Evolutionary conservation across 2,329 filamentous ascomycete genomes (phyloP).

Genomic region (Didymella glomerata): DNA sequence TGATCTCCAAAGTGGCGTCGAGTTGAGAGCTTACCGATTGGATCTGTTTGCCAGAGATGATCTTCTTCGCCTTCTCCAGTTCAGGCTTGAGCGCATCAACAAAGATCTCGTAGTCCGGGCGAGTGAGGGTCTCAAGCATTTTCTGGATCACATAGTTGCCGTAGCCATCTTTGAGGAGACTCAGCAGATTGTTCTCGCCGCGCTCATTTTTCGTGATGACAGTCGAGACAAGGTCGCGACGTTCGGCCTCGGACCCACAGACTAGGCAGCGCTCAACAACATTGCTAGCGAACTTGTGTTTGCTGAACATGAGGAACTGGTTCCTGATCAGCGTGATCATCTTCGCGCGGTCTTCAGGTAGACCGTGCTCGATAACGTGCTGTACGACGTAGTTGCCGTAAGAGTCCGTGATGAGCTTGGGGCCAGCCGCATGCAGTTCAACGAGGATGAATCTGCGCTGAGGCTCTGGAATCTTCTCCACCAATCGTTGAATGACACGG

Average conservation of each 20-base stretch:
- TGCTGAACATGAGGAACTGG: conserved; percentile 78
- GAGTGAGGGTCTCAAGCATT: conserved; percentile 65
- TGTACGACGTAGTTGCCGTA: conserved; percentile 98
- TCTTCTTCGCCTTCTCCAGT: conserved; percentile 55
- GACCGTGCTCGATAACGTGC: conserved; percentile 84
- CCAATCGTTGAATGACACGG: conserved; percentile 88
- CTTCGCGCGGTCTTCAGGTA: conserved; percentile 72
- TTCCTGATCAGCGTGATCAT: conserved; percentile 78
- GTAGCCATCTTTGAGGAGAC: conserved; percentile 87
- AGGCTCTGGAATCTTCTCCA: conserved; percentile 79
- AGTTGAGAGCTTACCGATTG: conserved; percentile 40
- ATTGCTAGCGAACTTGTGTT: conserved; percentile 96
- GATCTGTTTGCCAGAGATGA: conserved; percentile 55
- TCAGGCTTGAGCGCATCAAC: conserved; percentile 55
- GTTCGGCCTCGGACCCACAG: conserved; percentile 73
- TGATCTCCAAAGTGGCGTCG: neutral
- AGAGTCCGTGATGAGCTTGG: conserved; percentile 80
- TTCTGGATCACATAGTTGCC: conserved; percentile 98
- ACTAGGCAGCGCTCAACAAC: conserved; percentile 94
- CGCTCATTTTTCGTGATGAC: conserved; percentile 63
- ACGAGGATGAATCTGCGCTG: conserved; percentile 76
- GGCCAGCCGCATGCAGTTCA: conserved; percentile 78
- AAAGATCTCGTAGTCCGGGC: conserved; percentile 54
- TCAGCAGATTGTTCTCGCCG: conserved; percentile 74
- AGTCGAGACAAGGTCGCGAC: conserved; percentile 68